phyloP scores from a whole-genome alignment of 768 basidiomycete species.

The Naganishia friedmannii region DNA sequence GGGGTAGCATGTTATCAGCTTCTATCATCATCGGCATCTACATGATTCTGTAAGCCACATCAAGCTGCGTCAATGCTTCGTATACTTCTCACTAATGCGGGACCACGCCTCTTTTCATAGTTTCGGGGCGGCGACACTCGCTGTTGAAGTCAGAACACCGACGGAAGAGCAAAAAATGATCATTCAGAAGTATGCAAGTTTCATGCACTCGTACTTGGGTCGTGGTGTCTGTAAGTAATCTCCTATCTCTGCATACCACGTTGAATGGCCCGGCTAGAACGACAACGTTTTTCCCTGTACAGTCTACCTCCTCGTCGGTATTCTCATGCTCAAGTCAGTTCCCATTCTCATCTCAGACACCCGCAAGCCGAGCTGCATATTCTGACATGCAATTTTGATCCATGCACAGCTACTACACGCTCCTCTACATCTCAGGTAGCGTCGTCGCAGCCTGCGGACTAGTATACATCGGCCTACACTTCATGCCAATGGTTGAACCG shows the following conservation, averaged over 20 bases:
- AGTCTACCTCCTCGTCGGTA: slow-evolving; percentile 49
- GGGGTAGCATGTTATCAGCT: slow-evolving; percentile 3
- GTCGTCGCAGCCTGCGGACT: slow-evolving; percentile 48
- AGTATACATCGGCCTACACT: slow-evolving; percentile 47
- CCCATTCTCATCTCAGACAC: background rate
- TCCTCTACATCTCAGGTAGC: slow-evolving; percentile 50
- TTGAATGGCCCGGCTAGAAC: background rate
- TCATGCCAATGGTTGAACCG: slow-evolving; percentile 47
- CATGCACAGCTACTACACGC: slow-evolving; percentile 45
- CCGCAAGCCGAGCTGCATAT: no score
- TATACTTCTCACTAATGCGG: background rate
- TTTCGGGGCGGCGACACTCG: slow-evolving; percentile 44
- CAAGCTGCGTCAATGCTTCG: background rate
- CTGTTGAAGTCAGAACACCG: slow-evolving; percentile 46
- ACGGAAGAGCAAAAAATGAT: slow-evolving; percentile 49
- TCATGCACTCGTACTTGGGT: slow-evolving; percentile 51
- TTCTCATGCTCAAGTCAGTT: slow-evolving; percentile 50
- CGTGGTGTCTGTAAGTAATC: slow-evolving; percentile 51
- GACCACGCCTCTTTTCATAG: slow-evolving; percentile 29
- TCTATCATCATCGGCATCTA: slow-evolving; percentile 52
- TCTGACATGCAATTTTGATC: no score
- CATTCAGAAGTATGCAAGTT: slow-evolving; percentile 50
- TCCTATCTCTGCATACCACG: background rate
- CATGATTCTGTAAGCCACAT: slow-evolving; percentile 43
- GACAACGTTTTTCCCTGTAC: background rate